Evolutionary conservation across 179 eudicot species (phyloP).

Genomic region (Actinidia arguta): DNA sequence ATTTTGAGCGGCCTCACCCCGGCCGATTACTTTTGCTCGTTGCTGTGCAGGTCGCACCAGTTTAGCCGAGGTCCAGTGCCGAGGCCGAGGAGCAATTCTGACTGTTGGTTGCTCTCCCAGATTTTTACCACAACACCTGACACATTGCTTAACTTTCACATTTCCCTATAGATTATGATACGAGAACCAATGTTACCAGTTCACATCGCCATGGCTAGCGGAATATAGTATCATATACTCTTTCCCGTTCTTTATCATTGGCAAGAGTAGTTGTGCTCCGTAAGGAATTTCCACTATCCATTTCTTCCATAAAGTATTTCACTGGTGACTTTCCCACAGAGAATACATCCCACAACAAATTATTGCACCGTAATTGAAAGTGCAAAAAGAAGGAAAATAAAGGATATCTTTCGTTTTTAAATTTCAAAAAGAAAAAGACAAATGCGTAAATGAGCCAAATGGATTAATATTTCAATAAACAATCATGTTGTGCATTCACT

Average conservation of each 20-base stretch:
- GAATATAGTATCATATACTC: constrained; percentile 94
- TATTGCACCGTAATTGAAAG: constrained; percentile 15
- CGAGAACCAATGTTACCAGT: constrained; percentile 59
- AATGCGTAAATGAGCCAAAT: neutral
- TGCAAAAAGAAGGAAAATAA: neutral
- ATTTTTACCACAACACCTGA: too few relatives aligned
- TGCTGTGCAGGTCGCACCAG: too few relatives aligned
- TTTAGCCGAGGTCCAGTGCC: too few relatives aligned
- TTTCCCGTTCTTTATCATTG: constrained; percentile 92
- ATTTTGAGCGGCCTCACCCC: too few relatives aligned
- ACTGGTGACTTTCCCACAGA: constrained; percentile 76
- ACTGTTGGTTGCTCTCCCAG: too few relatives aligned
- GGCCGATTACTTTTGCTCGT: too few relatives aligned
- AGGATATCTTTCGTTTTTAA: neutral
- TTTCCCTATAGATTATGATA: neutral
- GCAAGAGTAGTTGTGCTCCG: constrained; percentile 81
- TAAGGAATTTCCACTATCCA: constrained; percentile 81
- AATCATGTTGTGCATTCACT: neutral
- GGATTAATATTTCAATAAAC: neutral
- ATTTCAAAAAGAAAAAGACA: neutral
- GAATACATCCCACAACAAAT: constrained; percentile 53
- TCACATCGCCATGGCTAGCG: constrained; percentile 99
- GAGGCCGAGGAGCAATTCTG: too few relatives aligned
- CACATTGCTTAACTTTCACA: neutral
- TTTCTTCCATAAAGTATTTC: constrained; percentile 84